Conservation (phyloP, 164 flowering plant genomes). For the Umbellularia californica region DNA sequence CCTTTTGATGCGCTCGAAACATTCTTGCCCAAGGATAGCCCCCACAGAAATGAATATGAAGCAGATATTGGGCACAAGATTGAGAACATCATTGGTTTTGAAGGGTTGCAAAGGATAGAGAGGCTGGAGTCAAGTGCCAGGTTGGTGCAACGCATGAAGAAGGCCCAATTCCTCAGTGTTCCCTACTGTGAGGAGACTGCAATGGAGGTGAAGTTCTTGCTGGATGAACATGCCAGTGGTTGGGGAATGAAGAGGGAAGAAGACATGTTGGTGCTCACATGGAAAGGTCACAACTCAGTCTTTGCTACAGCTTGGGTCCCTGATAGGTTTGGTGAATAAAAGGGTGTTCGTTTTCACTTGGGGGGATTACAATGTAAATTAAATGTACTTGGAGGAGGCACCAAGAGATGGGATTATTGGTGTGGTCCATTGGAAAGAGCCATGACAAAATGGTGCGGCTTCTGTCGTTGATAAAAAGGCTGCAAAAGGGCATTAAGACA, state of each 20-base stretch:
- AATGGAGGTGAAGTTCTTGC: constrained; percentile 45
- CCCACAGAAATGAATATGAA: constrained; percentile 60
- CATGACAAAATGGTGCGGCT: constrained; percentile 12
- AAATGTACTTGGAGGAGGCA: background rate
- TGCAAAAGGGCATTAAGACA: constrained; percentile 13
- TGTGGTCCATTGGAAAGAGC: constrained; percentile 13
- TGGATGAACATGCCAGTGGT: constrained; percentile 82
- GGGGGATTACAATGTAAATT: background rate
- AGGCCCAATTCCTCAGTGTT: constrained; percentile 31
- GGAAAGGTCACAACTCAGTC: constrained; percentile 82
- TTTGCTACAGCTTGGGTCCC: constrained; percentile 67
- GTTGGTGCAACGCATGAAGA: constrained; percentile 46
- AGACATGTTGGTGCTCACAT: constrained; percentile 68
- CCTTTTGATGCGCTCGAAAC: constrained; percentile 79
- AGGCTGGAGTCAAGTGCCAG: constrained; percentile 46
- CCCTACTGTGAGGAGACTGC: constrained; percentile 61
- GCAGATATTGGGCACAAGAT: constrained; percentile 66
- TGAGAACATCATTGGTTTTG: constrained; percentile 61
- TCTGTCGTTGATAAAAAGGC: constrained; percentile 14
- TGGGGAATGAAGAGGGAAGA: constrained; percentile 92
- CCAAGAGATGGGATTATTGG: background rate
- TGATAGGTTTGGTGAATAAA: constrained; percentile 4
- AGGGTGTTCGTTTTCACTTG: background rate
- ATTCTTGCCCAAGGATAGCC: constrained; percentile 64
- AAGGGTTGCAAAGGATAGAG: constrained; percentile 63